phyloP scores from a whole-genome alignment of 495 filamentous ascomycete genomes.

The Penicillium daleae region DNA sequence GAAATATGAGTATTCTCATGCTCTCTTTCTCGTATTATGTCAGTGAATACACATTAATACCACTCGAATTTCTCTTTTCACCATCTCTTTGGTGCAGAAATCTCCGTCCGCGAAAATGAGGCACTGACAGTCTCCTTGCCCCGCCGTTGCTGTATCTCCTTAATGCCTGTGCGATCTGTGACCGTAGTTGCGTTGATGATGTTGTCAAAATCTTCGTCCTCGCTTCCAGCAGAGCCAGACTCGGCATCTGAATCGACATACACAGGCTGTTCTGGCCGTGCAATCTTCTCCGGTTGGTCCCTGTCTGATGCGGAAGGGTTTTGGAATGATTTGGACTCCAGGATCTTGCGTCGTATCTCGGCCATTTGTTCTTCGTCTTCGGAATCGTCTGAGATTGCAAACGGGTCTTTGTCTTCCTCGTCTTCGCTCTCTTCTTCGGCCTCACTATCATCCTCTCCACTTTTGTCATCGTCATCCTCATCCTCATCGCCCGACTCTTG shows the following conservation, averaged over 20 bases:
- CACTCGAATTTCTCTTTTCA: slow-evolving; percentile 24
- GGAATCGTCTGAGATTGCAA: slow-evolving; percentile 74
- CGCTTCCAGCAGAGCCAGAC: slow-evolving; percentile 70
- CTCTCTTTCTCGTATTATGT: not conserved
- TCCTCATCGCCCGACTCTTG: slow-evolving; percentile 52
- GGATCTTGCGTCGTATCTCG: slow-evolving; percentile 79
- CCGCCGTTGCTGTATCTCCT: slow-evolving; percentile 56
- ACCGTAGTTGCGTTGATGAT: slow-evolving; percentile 88
- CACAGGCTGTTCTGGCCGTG: slow-evolving; percentile 43
- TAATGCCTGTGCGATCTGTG: slow-evolving; percentile 79
- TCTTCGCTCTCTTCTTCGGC: slow-evolving; percentile 56
- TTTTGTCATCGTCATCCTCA: slow-evolving; percentile 51
- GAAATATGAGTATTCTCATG: not conserved
- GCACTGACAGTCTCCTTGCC: slow-evolving; percentile 54
- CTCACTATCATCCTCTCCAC: slow-evolving; percentile 57
- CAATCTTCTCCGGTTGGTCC: slow-evolving; percentile 57
- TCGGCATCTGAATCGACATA: slow-evolving; percentile 72
- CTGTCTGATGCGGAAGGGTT: slow-evolving; percentile 61
- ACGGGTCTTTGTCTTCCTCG: slow-evolving; percentile 62
- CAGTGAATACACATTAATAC: not conserved
- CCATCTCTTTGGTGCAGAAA: slow-evolving; percentile 65
- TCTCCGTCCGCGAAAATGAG: slow-evolving; percentile 64
- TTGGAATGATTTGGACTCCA: slow-evolving; percentile 84
- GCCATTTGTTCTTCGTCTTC: slow-evolving; percentile 91
- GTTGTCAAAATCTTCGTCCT: slow-evolving; percentile 78